Conservation (phyloP, 2,329 filamentous ascomycete species). For the Fusarium tjaetaba region DNA sequence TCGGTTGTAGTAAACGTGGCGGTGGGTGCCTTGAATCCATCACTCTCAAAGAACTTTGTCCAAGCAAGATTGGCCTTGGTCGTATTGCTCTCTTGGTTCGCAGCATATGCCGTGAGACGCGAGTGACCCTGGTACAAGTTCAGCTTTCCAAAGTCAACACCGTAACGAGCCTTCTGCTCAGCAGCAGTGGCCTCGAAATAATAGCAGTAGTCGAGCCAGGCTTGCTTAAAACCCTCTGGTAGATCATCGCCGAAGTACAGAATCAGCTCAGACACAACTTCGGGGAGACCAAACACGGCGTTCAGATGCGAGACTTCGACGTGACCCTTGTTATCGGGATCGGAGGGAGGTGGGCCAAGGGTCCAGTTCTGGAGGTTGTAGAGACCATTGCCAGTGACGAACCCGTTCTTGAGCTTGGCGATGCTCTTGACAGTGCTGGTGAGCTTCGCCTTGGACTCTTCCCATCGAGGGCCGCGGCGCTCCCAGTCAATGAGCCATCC, state of each 20-base stretch:
- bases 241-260: slow-evolving; percentile 58
- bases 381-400: slow-evolving; percentile 64
- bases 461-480: slow-evolving; percentile 62
- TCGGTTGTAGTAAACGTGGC: slow-evolving; percentile 50
- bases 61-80: slow-evolving; percentile 63
- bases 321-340: slow-evolving; percentile 61
- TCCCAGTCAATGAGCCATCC: slow-evolving; percentile 71
- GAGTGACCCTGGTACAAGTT: slow-evolving; percentile 67
- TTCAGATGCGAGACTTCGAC: slow-evolving; percentile 65
- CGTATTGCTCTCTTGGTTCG: slow-evolving; percentile 54
- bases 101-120: slow-evolving; percentile 65
- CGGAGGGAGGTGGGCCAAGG: slow-evolving; percentile 61
- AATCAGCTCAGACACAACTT: slow-evolving; percentile 65
- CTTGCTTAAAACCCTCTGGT: slow-evolving; percentile 60
- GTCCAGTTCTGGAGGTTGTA: slow-evolving; percentile 62
- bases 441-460: slow-evolving; percentile 62
- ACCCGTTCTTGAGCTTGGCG: slow-evolving; percentile 65
- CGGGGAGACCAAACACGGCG: slow-evolving; percentile 67
- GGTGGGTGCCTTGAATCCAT: slow-evolving; percentile 53
- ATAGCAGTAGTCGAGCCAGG: slow-evolving; percentile 69
- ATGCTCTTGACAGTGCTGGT: slow-evolving; percentile 61
- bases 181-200: slow-evolving; percentile 61
- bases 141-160: slow-evolving; percentile 57
- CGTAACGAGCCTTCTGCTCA: slow-evolving; percentile 65
- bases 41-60: slow-evolving; percentile 61